A percentile compares a stretch with the other conserved stretches of the same genome.
Conservation (phyloP, 2,329 filamentous ascomycete species). For the Pseudonectria buxi region DNA sequence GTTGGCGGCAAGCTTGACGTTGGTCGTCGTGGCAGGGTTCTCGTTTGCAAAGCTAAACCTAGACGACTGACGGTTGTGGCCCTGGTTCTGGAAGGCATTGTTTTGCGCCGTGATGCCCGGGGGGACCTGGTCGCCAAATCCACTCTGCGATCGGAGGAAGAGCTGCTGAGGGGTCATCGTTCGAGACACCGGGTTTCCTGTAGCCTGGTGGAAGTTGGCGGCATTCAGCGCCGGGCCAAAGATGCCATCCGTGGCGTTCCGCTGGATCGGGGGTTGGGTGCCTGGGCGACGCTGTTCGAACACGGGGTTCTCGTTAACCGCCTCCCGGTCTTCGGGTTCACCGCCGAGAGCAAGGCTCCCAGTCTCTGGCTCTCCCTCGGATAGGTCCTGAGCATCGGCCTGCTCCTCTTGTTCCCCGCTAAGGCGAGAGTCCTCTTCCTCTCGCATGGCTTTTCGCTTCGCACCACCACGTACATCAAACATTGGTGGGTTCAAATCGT, state of each 20-base stretch:
- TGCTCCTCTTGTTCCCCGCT: conserved; percentile 43
- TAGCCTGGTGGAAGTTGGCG: conserved; percentile 41
- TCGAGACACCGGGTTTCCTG: conserved; percentile 53
- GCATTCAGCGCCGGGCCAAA: conserved; percentile 46
- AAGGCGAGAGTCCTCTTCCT: conserved; percentile 56
- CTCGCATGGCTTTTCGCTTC: conserved; percentile 70
- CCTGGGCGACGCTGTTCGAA: conserved; percentile 57
- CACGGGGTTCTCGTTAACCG: conserved; percentile 40
- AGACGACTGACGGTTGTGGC: conserved; percentile 77
- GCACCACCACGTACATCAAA: conserved; percentile 79
- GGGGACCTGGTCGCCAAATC: conserved; percentile 55
- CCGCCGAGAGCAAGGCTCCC: conserved; percentile 86
- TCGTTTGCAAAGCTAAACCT: conserved; percentile 86
- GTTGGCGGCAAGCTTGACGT: conserved; percentile 72
- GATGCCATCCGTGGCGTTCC: conserved; percentile 45
- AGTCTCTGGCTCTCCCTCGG: conserved; percentile 72
- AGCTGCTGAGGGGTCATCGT: conserved; percentile 77
- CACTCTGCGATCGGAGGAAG: conserved; percentile 55
- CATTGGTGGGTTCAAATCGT: conserved; percentile 53
- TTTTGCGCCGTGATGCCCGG: conserved; percentile 45
- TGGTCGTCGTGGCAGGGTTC: conserved; percentile 39
- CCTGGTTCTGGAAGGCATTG: conserved; percentile 49
- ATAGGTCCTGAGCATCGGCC: conserved; percentile 37
- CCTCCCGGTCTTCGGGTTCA: conserved; percentile 78
- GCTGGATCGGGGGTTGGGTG: conserved; percentile 72